Percentiles rank a stretch among this genome's conserved stretches.
These are phyloP conservation scores for Bipolaris bicolor DNA, from an alignment of 2,329 filamentous ascomycete species.

Conservation along the genomic window DNA sequence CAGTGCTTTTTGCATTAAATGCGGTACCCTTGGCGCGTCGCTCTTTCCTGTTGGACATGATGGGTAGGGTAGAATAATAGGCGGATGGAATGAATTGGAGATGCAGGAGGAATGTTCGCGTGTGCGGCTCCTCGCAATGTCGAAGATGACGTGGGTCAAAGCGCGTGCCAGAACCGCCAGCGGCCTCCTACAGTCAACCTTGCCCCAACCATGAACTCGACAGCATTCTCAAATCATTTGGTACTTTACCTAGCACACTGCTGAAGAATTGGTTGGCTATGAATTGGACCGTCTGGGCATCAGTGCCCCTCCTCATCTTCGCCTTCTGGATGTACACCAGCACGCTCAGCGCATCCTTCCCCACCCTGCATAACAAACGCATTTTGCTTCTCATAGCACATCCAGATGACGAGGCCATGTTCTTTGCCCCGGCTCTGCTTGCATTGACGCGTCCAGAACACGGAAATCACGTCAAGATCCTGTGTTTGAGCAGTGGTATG, in stretches of 20 bases:
- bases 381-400: constrained; percentile 94
- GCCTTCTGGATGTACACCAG: constrained; percentile 57
- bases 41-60: constrained; percentile 54
- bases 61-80: constrained; percentile 25
- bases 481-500: constrained; percentile 85
- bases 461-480: constrained; percentile 90
- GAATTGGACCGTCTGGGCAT: constrained; percentile 50
- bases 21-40: constrained; percentile 49
- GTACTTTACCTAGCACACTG: neutral
- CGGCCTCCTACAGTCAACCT: constrained; percentile 1
- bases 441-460: constrained; percentile 79
- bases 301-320: constrained; percentile 51
- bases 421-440: constrained; percentile 89
- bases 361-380: constrained; percentile 77
- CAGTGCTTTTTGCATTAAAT: constrained; percentile 22
- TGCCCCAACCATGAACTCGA: neutral
- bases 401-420: constrained; percentile 99
- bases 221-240: neutral
- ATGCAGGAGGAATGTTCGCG: constrained; percentile 21
- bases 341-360: constrained; percentile 58
- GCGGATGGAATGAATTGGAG: constrained; percentile 3
- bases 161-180: constrained; percentile 14
- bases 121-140: constrained; percentile 29
- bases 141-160: constrained; percentile 24
- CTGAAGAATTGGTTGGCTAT: constrained; percentile 32